Evolutionary conservation across 371 early-diverging fungal genomes (phyloP), one percentile per base, ranked within the genome.

Genomic region (Dentiscutata heterogama): DNA sequence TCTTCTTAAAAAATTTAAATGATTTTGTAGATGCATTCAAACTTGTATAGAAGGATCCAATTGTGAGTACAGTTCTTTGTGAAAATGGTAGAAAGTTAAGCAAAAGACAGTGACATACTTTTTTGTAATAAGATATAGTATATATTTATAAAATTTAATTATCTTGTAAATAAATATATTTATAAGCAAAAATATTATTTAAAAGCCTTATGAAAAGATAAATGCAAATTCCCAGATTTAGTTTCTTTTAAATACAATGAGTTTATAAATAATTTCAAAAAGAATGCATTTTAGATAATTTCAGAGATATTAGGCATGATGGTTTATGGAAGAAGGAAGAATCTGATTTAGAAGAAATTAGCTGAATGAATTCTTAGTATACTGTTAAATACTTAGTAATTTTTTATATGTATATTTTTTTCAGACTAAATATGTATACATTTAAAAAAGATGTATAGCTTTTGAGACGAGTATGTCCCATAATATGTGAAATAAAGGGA

Each of bases 221-320:
- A 54, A 75, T 75, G 75, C 54, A 56, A 42, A 42, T n/a, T 75
- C 54, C 75, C 75, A 22, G 56, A 11, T 56, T 25, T n/a, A 22
- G 54, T 75, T 75, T 54, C 56, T 72, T 75, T 27, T 20, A 75
- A 50, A 54, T 75, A 58, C 54, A 56, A 56, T 25, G 54, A 3
- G 42, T 75, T 75, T 27, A 50, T 29, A 60, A 56, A 58, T 75
- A 76, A 76, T 76, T 51, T 76, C 53, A 1, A 25, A 76, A 56
- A 6, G 27, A 13, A 22, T 3, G 3, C 2, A 51, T 58, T 13
- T 18, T 29, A n/a, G 31, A 76, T 76, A 27, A 50, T 13, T 29
- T 58, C 27, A 76, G 0, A 51, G 31, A 76, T 51, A 58, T 58
- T 25, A n/a, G 53, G 20, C 60, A 76, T 60, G 27, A 76, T 29